Base-by-base conservation (phyloP, 2,329 filamentous ascomycete genomes). In the Colletotrichum eleusines region DNA sequence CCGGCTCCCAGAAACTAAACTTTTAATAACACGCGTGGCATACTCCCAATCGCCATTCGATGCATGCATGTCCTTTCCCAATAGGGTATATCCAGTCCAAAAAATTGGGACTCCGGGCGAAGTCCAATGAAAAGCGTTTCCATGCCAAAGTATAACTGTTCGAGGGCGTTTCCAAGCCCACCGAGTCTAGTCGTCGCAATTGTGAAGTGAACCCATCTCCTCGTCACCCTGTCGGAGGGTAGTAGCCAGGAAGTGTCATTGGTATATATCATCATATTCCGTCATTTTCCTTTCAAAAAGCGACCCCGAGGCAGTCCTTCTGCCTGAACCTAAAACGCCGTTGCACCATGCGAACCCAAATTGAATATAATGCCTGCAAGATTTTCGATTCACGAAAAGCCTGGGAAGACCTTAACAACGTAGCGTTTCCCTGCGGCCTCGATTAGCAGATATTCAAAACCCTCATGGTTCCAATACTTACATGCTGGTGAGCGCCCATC, bases 371-470 rank as follows among this genome's bases (percentile, higher is more conserved):
- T 70, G 61, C 55, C 59, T 51, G 44, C 54, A 35, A 50, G 38
- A 14, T 28, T 48, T 55, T 55, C 44, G 51, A 26, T 23, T 73
- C 54, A 76, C 33, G 71, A 64, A 42, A 82, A 79, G 28, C 81
- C 80, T 6, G 84, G 84, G 63, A 85, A 85, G 62, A 85, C 77
- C 53, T 83, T 84, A 44, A 80, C 78, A 64, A 84, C 76, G 63
- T 78, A 80, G 67, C 80, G 82, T 63, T 81, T 81, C 84, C 84
- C 84, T 85, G 64, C 3, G 35, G 6, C 35, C 5, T 4, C 23
- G 2, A 46, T 48, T 35, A 46, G 50, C 38, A 18, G 46, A 46
- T 23, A 23, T 31, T 26, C 20, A 16, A 23, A 20, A 14, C 18
- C 1, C 18, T 6, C 51, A 46, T 20, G 3, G 3, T n/a, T 20